A percentile compares a stretch with the other conserved stretches of the same genome.
Evolutionary conservation across 345 rosid species (phyloP).

Genomic region (Sisymbrium altissimum): DNA sequence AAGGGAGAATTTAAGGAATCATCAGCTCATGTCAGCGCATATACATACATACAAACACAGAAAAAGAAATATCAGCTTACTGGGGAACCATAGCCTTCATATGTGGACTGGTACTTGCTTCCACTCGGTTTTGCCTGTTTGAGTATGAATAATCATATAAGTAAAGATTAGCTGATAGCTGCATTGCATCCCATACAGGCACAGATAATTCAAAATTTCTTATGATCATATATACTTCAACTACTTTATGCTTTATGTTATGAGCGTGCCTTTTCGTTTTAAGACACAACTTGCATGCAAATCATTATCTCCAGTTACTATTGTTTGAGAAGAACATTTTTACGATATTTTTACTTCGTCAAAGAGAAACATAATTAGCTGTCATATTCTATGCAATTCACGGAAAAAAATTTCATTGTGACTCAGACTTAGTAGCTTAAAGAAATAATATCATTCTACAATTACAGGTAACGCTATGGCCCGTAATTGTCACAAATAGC

Average conservation of each 20-base stretch:
- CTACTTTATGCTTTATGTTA: conserved; percentile 10
- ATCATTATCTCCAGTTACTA: background rate
- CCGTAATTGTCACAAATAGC: background rate
- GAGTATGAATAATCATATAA: conserved; percentile 2
- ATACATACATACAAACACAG: background rate
- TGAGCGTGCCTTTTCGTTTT: conserved; percentile 1
- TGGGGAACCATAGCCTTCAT: conserved; percentile 71
- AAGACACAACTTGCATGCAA: background rate
- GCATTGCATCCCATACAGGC: background rate
- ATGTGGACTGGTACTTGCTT: conserved; percentile 52
- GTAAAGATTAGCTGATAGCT: background rate
- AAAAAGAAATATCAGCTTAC: conserved; percentile 38
- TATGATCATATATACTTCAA: background rate
- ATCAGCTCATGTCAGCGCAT: background rate
- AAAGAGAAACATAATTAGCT: background rate
- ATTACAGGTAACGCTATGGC: background rate
- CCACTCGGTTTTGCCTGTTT: conserved; percentile 62
- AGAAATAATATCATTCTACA: background rate
- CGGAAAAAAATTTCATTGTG: background rate
- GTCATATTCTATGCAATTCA: conserved; percentile 1
- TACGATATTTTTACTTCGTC: background rate
- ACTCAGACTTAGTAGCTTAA: background rate
- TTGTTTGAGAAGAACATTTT: background rate
- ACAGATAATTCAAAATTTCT: background rate
- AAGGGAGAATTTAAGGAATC: background rate